Evolutionary conservation across 2,329 filamentous ascomycete species (phyloP), one percentile per base, ranked within the genome.

Genomic region (Xylaria sp.): DNA sequence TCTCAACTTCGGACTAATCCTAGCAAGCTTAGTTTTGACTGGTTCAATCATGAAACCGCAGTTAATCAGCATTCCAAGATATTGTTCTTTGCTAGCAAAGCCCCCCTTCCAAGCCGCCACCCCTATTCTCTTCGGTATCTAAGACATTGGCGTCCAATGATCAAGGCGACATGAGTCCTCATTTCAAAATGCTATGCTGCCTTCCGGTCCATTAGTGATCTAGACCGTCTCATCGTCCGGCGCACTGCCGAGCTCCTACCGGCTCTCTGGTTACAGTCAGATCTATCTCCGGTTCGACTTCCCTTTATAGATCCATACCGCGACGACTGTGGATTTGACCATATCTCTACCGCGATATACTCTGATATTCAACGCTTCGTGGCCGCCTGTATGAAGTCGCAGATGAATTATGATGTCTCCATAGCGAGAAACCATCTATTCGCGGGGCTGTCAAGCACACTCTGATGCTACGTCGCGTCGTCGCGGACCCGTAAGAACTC

Each of bases 221-320:
- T 66, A 53, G 68, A 56, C 20, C 48, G 33, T 65, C 54, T 38
- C 61, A 33, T 65, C 33, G 65, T 68, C 65, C 58, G 65, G 59
- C 58, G 60, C 54, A 53, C 48, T 57, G 48, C 65, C 65, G 65
- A 60, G 68, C 48, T 56, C 40, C 46, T 63, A 42, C 62, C 49
- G 31, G 38, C 62, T 51, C 40, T 51, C 40, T 59, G 60, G 59
- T 56, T 36, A 46, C 31, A 59, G 59, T 63, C 59, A 65, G 63
- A 64, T 68, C 59, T 28, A 49, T 31, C 23, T 44, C 66, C 63
- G 66, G 68, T 2, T 66, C 65, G 62, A 68, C 38, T 70, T 20
- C 44, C 51, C 11, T 28, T 54, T 51, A 20, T 9, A 38, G 38
- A 54, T 44, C 58, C 33, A 68, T 17, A 42, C 44, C 31, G 23